A percentile compares a stretch with the other conserved stretches of the same genome.
These are phyloP conservation scores for Vanderwaltozyma verrucispora DNA, from an alignment of 805 yeast species.

Conservation along the genomic window DNA sequence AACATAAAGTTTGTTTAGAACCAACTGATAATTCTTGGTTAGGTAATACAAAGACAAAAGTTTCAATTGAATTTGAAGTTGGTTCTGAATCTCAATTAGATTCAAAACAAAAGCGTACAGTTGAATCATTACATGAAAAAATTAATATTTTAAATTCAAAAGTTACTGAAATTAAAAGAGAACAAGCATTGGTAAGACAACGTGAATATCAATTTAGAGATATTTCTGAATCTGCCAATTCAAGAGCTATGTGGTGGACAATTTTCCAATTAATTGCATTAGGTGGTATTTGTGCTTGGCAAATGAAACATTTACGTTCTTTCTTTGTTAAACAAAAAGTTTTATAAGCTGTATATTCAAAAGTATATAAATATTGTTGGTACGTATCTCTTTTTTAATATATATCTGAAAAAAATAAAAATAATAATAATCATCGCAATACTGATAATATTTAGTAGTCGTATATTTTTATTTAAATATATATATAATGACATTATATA, in stretches of 20 bases:
- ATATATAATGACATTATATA: too few species aligned
- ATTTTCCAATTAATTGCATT: slow-evolving; percentile 54
- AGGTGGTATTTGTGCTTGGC: slow-evolving; percentile 62
- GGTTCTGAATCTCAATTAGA: slow-evolving; percentile 60
- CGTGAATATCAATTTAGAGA: slow-evolving; percentile 68
- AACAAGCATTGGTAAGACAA: slow-evolving; percentile 59
- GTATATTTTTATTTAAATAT: too few species aligned
- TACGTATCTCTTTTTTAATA: too few species aligned
- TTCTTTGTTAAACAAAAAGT: slow-evolving; percentile 71
- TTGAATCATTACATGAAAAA: slow-evolving; percentile 45
- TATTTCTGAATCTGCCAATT: slow-evolving; percentile 57
- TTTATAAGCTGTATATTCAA: slow-evolving; percentile 10
- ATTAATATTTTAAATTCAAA: slow-evolving; percentile 47
- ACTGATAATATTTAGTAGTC: too few species aligned
- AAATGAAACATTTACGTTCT: slow-evolving; percentile 59
- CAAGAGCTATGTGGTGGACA: slow-evolving; percentile 66
- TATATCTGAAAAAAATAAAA: too few species aligned
- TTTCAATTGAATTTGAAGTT: slow-evolving; percentile 53
- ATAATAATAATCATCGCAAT: too few species aligned
- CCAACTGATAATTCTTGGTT: slow-evolving; percentile 52
- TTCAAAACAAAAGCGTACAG: slow-evolving; percentile 51
- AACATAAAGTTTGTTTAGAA: slow-evolving; percentile 62
- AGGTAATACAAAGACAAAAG: slow-evolving; percentile 44
- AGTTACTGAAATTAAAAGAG: slow-evolving; percentile 50
- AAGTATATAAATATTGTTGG: background rate